Evolutionary conservation across 495 filamentous ascomycete species (phyloP).

Genomic region (Aspergillus hancockii): DNA sequence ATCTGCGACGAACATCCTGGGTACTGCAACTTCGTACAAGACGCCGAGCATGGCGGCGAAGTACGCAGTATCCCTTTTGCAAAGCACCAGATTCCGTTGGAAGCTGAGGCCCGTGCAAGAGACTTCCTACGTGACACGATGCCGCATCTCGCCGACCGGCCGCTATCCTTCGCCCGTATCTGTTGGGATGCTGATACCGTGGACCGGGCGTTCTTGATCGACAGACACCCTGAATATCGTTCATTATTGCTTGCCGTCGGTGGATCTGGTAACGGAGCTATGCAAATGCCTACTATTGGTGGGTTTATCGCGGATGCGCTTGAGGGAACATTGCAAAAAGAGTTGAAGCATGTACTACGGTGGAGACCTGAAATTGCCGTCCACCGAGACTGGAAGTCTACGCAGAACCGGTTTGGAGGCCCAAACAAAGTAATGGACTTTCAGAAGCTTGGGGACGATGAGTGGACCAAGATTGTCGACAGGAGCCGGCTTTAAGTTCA

Average conservation of each 20-base stretch:
- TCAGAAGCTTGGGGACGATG: constrained; percentile 37
- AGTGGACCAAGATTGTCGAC: constrained; percentile 33
- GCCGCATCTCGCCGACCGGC: constrained; percentile 49
- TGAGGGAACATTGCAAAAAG: constrained; percentile 41
- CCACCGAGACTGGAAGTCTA: constrained; percentile 49
- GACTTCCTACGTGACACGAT: constrained; percentile 50
- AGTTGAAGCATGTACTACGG: constrained; percentile 42
- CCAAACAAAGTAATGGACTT: constrained; percentile 48
- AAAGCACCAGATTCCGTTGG: constrained; percentile 47
- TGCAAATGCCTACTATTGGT: constrained; percentile 52
- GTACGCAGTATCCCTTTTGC: constrained; percentile 46
- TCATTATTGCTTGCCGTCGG: constrained; percentile 51
- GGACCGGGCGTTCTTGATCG: constrained; percentile 52
- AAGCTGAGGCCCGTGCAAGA: constrained; percentile 43
- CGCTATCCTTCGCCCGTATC: constrained; percentile 50
- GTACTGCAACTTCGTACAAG: constrained; percentile 48
- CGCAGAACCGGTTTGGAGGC: constrained; percentile 50
- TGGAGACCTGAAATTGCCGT: constrained; percentile 54
- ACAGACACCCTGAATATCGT: constrained; percentile 38
- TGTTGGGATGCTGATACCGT: constrained; percentile 58
- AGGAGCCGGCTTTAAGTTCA: constrained; percentile 4
- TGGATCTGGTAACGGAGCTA: constrained; percentile 54
- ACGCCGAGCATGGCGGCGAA: constrained; percentile 21
- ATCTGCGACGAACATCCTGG: constrained; percentile 60
- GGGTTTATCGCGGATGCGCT: constrained; percentile 46